phyloP scores from a whole-genome alignment of 2,329 filamentous ascomycete species.

The Aspergillus udagawae region DNA sequence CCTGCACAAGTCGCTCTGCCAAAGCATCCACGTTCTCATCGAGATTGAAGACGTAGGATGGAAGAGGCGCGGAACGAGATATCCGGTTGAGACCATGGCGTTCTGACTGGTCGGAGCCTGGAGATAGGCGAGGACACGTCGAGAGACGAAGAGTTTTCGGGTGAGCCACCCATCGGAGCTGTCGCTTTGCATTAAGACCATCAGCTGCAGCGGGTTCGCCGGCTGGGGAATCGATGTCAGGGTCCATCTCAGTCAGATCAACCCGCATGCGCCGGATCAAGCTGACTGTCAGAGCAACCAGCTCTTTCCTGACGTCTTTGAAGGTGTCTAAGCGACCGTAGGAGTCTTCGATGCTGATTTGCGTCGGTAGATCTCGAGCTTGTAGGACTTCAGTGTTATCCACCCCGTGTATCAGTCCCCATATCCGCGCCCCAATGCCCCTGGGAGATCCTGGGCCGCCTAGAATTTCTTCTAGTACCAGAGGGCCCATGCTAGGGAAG shows the following conservation, averaged over 20 bases:
- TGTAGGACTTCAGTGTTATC: constrained; percentile 71
- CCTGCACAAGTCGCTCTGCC: constrained; percentile 65
- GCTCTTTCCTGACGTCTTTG: constrained; percentile 61
- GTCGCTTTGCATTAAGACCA: constrained; percentile 16
- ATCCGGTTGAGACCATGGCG: constrained; percentile 62
- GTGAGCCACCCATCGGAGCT: constrained; percentile 67
- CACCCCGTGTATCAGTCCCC: constrained; percentile 75
- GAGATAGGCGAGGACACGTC: constrained; percentile 59
- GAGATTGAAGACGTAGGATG: constrained; percentile 67
- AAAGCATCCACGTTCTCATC: constrained; percentile 55
- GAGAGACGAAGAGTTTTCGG: constrained; percentile 79
- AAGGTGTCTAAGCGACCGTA: constrained; percentile 68
- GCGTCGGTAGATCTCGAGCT: constrained; percentile 68
- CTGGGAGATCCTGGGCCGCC: constrained; percentile 65
- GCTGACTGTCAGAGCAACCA: constrained; percentile 64
- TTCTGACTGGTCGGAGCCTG: constrained; percentile 52
- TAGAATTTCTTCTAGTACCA: constrained; percentile 64
- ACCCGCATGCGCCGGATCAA: constrained; percentile 73
- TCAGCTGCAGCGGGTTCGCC: constrained; percentile 4
- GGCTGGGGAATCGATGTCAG: constrained; percentile 20
- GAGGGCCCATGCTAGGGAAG: constrained; percentile 59
- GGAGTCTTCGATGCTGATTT: constrained; percentile 94
- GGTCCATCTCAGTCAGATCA: constrained; percentile 62
- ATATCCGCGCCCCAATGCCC: constrained; percentile 69
- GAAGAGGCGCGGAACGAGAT: constrained; percentile 71